These are phyloP conservation scores for Trichocomaceae sp. DNA, from an alignment of 2,329 filamentous ascomycete genomes.

Conservation along the genomic window DNA sequence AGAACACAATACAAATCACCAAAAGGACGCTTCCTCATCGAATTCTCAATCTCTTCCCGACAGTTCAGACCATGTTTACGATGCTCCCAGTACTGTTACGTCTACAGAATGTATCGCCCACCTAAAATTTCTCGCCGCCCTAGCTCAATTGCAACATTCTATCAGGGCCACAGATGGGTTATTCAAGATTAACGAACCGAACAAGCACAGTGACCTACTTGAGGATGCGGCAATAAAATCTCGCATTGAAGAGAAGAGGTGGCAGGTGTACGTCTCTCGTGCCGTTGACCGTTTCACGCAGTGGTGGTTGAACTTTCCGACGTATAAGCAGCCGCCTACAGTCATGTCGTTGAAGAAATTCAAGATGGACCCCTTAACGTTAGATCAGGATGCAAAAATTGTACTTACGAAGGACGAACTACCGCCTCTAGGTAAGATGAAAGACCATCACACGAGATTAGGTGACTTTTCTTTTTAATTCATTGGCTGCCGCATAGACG, in stretches of 20 bases:
- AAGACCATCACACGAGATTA: not conserved
- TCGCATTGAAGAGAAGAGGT: conserved; percentile 48
- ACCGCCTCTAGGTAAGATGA: conserved; percentile 3
- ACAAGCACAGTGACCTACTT: conserved; percentile 48
- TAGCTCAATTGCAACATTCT: conserved; percentile 62
- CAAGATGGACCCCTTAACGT: not conserved
- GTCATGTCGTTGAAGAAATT: conserved; percentile 6
- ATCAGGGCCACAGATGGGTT: conserved; percentile 61
- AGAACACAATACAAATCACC: too few relatives aligned
- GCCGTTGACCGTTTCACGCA: conserved; percentile 61
- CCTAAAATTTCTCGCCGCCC: conserved; percentile 62
- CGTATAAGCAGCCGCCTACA: not conserved
- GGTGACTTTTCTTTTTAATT: not conserved
- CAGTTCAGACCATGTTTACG: not conserved
- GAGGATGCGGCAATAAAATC: conserved; percentile 35
- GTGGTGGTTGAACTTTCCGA: conserved; percentile 49
- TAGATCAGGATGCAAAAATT: not conserved
- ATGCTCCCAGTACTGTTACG: conserved; percentile 21
- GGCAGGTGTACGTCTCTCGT: conserved; percentile 61
- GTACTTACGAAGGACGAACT: not conserved
- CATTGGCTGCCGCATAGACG: conserved; percentile 41
- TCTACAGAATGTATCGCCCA: conserved; percentile 61
- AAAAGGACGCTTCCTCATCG: too few relatives aligned
- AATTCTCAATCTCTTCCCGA: too few relatives aligned
- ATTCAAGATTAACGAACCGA: conserved; percentile 41